A percentile compares a stretch with the other conserved stretches of the same genome.
Conservation (phyloP, 495 filamentous ascomycete genomes). For the Letharia lupina region DNA sequence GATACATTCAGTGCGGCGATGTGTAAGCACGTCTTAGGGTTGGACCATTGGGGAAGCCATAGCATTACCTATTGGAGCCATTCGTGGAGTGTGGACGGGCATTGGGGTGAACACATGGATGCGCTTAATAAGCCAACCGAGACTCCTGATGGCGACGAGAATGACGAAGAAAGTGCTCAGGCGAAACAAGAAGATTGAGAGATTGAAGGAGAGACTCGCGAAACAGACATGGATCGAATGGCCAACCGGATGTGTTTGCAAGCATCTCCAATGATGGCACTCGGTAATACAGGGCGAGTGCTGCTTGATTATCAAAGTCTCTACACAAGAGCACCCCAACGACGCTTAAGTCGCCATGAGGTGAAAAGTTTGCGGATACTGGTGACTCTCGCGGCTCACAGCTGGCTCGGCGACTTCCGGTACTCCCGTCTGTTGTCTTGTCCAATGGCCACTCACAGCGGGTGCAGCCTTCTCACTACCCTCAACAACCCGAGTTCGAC, state of each 20-base stretch:
- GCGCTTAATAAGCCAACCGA: slow-evolving; percentile 55
- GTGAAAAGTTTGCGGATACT: neutral
- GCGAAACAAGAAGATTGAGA: neutral
- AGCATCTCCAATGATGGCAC: neutral
- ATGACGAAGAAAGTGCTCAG: neutral
- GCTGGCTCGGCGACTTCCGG: neutral
- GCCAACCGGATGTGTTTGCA: neutral
- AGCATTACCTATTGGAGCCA: slow-evolving; percentile 27
- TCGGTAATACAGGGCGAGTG: neutral
- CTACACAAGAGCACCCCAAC: neutral
- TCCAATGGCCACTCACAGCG: neutral
- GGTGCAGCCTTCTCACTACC: neutral
- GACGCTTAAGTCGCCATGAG: neutral
- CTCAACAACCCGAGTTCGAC: neutral
- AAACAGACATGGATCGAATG: neutral
- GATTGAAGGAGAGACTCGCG: neutral
- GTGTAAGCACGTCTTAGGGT: slow-evolving; percentile 21
- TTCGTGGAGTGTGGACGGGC: slow-evolving; percentile 16
- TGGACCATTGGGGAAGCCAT: slow-evolving; percentile 19
- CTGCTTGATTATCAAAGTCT: neutral
- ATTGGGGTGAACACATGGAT: slow-evolving; percentile 58
- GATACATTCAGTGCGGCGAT: slow-evolving; percentile 15
- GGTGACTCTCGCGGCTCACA: neutral
- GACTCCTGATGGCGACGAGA: neutral
- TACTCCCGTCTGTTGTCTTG: neutral